Conservation (phyloP, 2,329 filamentous ascomycete species). For the Nothomitra cinnamomea region DNA sequence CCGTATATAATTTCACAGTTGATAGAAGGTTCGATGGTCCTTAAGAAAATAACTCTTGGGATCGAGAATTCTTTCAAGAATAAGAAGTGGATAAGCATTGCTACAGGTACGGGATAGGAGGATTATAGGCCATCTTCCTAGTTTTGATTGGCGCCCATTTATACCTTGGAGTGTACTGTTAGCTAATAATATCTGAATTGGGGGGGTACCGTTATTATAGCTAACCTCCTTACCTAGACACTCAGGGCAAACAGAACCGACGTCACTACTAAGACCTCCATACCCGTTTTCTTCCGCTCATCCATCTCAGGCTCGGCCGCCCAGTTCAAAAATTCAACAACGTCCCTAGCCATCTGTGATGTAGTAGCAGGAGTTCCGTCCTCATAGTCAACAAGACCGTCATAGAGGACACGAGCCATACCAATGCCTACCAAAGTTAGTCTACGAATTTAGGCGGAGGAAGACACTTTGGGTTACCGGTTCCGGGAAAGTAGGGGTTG, state of each 20-base stretch:
- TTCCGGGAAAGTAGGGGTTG: slow-evolving; percentile 99
- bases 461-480: slow-evolving; percentile 36
- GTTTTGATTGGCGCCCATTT: slow-evolving; percentile 97
- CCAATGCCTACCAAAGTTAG: slow-evolving; percentile 44
- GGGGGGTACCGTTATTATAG: not conserved
- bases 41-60: too few species aligned
- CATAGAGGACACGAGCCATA: slow-evolving; percentile 97
- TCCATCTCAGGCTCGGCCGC: slow-evolving; percentile 98
- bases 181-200: not conserved
- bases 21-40: too few species aligned
- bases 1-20: too few species aligned
- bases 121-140: slow-evolving; percentile 79
- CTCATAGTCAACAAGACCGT: slow-evolving; percentile 95
- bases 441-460: slow-evolving; percentile 5
- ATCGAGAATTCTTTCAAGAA: too few species aligned
- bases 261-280: slow-evolving; percentile 79
- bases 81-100: too few species aligned
- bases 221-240: slow-evolving; percentile 84
- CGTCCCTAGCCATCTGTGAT: slow-evolving; percentile 99
- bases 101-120: too few species aligned
- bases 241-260: slow-evolving; percentile 68
- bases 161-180: slow-evolving; percentile 39
- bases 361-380: slow-evolving; percentile 86
- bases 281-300: slow-evolving; percentile 97
- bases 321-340: slow-evolving; percentile 98